Evolutionary conservation across 1,284 basidiomycete genomes (phyloP).

Genomic region (Puccinia triticina): DNA sequence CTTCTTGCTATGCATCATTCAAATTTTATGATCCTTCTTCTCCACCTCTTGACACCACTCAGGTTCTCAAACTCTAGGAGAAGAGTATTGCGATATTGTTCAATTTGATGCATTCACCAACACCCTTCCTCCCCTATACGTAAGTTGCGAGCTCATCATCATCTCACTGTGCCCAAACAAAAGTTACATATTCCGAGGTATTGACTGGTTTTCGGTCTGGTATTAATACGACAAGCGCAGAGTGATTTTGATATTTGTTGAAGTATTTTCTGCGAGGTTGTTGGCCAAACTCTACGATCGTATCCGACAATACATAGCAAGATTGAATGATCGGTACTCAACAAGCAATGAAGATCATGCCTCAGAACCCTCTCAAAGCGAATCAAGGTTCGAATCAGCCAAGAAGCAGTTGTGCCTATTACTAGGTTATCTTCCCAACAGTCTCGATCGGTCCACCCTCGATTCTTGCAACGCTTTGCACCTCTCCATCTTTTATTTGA

Average conservation of each 20-base stretch:
- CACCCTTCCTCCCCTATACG: conserved; percentile 56
- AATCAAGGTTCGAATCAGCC: conserved; percentile 21
- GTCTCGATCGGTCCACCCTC: conserved; percentile 58
- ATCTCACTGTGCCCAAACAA: not conserved
- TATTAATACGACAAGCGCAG: conserved; percentile 56
- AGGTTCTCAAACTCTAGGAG: conserved; percentile 62
- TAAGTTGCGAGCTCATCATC: conserved; percentile 46
- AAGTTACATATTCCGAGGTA: not conserved
- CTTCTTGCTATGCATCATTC: not conserved
- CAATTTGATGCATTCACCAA: conserved; percentile 57
- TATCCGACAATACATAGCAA: conserved; percentile 18
- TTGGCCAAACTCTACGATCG: conserved; percentile 25
- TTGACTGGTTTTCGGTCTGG: conserved; percentile 57
- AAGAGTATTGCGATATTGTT: conserved; percentile 62
- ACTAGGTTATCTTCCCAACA: conserved; percentile 43
- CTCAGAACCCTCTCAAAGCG: conserved; percentile 29
- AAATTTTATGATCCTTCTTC: not conserved
- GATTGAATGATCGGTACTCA: conserved; percentile 11
- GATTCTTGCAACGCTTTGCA: conserved; percentile 60
- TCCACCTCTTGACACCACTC: not conserved
- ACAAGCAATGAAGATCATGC: conserved; percentile 27
- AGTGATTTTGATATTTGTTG: conserved; percentile 25
- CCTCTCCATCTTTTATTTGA: conserved; percentile 62
- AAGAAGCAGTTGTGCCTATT: conserved; percentile 33
- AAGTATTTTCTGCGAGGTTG: conserved; percentile 36